These are phyloP conservation scores for Yamadazyma laniorum DNA, from an alignment of 805 yeast genomes.

Conservation along the genomic window DNA sequence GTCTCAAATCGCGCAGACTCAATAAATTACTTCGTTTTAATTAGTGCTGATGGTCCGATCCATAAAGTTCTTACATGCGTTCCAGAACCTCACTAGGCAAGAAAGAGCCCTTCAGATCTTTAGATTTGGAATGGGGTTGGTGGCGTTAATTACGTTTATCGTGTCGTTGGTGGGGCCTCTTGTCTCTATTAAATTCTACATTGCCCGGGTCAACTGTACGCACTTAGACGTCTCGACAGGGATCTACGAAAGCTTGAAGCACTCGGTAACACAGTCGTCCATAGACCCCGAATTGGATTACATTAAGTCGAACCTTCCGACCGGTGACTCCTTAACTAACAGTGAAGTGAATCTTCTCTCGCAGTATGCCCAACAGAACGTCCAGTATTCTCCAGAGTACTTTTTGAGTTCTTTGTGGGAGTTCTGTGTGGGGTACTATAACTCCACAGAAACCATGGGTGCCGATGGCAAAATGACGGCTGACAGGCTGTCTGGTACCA, in stretches of 20 bases:
- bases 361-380: constrained; percentile 46
- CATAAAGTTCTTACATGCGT: no score
- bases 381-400: constrained; percentile 48
- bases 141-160: constrained; percentile 19
- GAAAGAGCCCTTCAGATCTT: constrained; percentile 25
- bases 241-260: constrained; percentile 44
- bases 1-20: no score
- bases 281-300: constrained; percentile 15
- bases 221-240: constrained; percentile 55
- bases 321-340: constrained; percentile 41
- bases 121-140: constrained; percentile 21
- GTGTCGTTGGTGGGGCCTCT: constrained; percentile 28
- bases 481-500: constrained; percentile 18
- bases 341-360: constrained; percentile 47
- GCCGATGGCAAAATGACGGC: constrained; percentile 15
- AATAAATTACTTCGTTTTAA: no score
- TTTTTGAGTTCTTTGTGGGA: constrained; percentile 39
- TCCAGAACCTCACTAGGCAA: constrained; percentile 23
- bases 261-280: constrained; percentile 24
- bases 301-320: constrained; percentile 17
- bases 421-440: constrained; percentile 47
- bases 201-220: constrained; percentile 46
- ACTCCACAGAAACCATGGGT: constrained; percentile 15
- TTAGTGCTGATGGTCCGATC: no score
- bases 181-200: constrained; percentile 17